Evolutionary conservation across 495 filamentous ascomycete genomes (phyloP).

Genomic region (Cercophora newfieldiana): DNA sequence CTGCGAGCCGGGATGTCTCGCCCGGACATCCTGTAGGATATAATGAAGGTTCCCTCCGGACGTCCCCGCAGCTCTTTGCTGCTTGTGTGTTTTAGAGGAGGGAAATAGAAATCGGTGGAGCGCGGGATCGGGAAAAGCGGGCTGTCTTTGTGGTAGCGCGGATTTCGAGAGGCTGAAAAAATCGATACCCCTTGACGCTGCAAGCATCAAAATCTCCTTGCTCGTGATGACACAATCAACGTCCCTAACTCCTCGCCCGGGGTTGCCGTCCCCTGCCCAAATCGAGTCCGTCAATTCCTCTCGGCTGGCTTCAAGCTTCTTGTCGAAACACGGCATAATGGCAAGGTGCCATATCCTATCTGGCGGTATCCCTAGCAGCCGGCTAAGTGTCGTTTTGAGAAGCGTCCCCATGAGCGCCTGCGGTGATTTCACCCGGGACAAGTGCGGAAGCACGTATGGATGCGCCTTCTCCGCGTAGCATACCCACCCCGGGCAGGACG

Average conservation of each 20-base stretch:
- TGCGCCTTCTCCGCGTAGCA: constrained; percentile 99
- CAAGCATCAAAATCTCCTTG: constrained; percentile 86
- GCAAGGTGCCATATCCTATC: constrained; percentile 90
- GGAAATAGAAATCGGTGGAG: constrained; percentile 74
- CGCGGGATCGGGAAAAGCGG: constrained; percentile 65
- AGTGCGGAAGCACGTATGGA: constrained; percentile 84
- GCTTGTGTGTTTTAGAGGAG: constrained; percentile 28
- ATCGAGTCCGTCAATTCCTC: constrained; percentile 82
- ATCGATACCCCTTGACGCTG: constrained; percentile 71
- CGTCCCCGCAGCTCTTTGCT: constrained; percentile 57
- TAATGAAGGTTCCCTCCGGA: constrained; percentile 88
- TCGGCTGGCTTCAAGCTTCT: constrained; percentile 94
- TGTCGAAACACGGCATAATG: constrained; percentile 98
- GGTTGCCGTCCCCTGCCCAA: constrained; percentile 57
- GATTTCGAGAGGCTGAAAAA: constrained; percentile 67
- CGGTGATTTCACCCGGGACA: constrained; percentile 89
- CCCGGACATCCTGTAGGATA: constrained; percentile 70
- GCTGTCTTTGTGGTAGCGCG: constrained; percentile 40
- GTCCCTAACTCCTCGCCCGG: constrained; percentile 67
- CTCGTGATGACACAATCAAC: constrained; percentile 97
- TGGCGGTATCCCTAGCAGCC: constrained; percentile 65
- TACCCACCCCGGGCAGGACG: constrained; percentile 95
- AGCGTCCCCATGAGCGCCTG: constrained; percentile 89
- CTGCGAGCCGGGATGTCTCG: constrained; percentile 64
- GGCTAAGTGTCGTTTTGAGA: constrained; percentile 78